These are phyloP conservation scores for Ascochyta clinopodiicola DNA, from an alignment of 2,329 filamentous ascomycete species.

Conservation along the genomic window DNA sequence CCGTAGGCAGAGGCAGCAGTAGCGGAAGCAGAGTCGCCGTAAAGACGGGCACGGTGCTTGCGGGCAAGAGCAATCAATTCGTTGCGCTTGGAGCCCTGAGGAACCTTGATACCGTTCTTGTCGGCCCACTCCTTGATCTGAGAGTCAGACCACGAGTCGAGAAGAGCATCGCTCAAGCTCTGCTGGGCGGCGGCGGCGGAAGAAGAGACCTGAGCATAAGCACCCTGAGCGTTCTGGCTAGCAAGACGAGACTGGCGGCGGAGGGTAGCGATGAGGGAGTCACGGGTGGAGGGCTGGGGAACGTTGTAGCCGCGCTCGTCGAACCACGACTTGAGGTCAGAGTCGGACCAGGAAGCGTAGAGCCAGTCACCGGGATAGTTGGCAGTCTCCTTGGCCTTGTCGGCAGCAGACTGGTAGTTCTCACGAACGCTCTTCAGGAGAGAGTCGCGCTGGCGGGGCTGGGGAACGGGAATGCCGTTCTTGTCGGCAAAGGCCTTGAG, in stretches of 20 bases:
- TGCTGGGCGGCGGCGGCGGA: conserved; percentile 67
- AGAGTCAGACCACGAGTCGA: conserved; percentile 88
- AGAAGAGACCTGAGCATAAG: conserved; percentile 52
- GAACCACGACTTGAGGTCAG: conserved; percentile 91
- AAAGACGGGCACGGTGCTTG: conserved; percentile 78
- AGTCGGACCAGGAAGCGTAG: conserved; percentile 89
- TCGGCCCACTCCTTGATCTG: conserved; percentile 92
- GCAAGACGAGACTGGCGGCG: conserved; percentile 89
- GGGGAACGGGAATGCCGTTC: conserved; percentile 83
- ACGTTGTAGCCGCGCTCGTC: conserved; percentile 85
- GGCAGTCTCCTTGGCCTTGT: conserved; percentile 76
- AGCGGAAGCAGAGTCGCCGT: conserved; percentile 72
- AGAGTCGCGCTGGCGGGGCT: conserved; percentile 84
- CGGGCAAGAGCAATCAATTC: conserved; percentile 89
- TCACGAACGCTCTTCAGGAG: conserved; percentile 78
- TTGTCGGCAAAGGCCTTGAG: conserved; percentile 92
- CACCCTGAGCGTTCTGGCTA: conserved; percentile 69
- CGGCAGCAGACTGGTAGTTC: conserved; percentile 80
- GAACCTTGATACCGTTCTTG: conserved; percentile 86
- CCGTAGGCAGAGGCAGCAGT: conserved; percentile 56
- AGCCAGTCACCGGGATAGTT: conserved; percentile 96
- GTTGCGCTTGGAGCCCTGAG: conserved; percentile 88
- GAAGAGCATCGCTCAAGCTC: conserved; percentile 79
- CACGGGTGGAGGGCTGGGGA: conserved; percentile 82
- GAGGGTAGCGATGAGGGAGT: conserved; percentile 86